Conservation (phyloP, 2,329 filamentous ascomycete species). For the Colletotrichum coccodes region DNA sequence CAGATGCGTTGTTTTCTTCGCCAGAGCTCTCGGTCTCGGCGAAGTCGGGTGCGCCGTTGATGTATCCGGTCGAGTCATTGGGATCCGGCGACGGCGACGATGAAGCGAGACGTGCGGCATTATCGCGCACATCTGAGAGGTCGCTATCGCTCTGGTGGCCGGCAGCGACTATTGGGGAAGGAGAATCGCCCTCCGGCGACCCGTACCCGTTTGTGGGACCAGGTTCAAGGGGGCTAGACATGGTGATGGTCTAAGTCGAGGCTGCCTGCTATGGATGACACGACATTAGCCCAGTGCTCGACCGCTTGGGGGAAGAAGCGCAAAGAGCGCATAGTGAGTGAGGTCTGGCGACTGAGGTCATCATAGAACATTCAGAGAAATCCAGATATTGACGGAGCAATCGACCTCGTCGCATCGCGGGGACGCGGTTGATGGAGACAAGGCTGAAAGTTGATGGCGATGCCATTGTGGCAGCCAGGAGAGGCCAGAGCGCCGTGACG, state of each 20-base stretch:
- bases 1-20: conserved; percentile 64
- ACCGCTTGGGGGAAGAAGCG: neutral
- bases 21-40: conserved; percentile 60
- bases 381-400: conserved; percentile 46
- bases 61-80: conserved; percentile 52
- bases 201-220: conserved; percentile 75
- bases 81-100: conserved; percentile 53
- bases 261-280: conserved; percentile 58
- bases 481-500: conserved; percentile 34
- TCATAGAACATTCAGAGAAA: conserved; percentile 50
- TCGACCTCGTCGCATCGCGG: conserved; percentile 55
- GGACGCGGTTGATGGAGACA: conserved; percentile 55
- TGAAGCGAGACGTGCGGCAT: conserved; percentile 58
- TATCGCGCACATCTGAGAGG: conserved; percentile 76
- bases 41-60: conserved; percentile 49
- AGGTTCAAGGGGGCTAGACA: conserved; percentile 70
- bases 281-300: conserved; percentile 46
- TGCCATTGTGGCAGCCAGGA: conserved; percentile 53
- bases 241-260: conserved; percentile 69
- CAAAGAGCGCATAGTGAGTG: conserved; percentile 55
- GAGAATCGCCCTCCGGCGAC: conserved; percentile 63
- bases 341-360: conserved; percentile 43
- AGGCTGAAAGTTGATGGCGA: conserved; percentile 57
- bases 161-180: conserved; percentile 49
- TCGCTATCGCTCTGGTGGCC: conserved; percentile 76